Percentiles rank a stretch among this genome's conserved stretches.
Evolutionary conservation across 108 stramenopile genomes (phyloP).

Genomic region (Tribonema minus): DNA sequence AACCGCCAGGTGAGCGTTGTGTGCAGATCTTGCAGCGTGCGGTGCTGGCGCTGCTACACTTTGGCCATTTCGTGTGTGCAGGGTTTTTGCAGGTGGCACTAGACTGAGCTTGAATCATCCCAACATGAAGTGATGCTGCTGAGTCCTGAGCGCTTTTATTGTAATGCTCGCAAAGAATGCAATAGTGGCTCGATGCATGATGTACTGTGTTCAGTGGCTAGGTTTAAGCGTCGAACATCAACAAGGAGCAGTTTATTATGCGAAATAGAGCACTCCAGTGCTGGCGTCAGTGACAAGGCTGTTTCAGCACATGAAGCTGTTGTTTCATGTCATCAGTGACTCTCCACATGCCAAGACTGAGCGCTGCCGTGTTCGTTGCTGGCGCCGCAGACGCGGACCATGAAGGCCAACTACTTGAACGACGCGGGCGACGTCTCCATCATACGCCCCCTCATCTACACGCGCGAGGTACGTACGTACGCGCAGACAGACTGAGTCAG

Average conservation of each 20-base stretch:
- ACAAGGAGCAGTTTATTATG: neutral
- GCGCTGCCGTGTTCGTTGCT: neutral
- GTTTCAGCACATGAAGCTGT: neutral
- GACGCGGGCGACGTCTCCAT: constrained; percentile 64
- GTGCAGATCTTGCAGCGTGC: no score
- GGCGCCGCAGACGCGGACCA: constrained; percentile 63
- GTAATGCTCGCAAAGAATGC: neutral
- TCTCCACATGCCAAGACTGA: neutral
- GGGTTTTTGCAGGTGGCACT: neutral
- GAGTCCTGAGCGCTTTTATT: no score
- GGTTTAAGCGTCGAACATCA: neutral
- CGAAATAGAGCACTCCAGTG: neutral
- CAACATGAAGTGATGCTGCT: no score
- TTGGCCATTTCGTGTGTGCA: neutral
- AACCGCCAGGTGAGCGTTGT: neutral
- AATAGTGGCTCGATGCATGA: no score
- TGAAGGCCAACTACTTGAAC: constrained; percentile 92
- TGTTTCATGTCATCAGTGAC: neutral
- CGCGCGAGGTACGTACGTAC: constrained; percentile 65
- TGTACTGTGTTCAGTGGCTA: neutral
- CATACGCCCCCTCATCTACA: constrained; percentile 90
- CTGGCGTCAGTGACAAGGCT: neutral
- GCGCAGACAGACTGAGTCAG: no score
- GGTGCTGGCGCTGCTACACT: neutral
- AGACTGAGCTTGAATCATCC: no score